Conservation (phyloP, 148 eudicot genomes). For the Nyssa sinensis region DNA sequence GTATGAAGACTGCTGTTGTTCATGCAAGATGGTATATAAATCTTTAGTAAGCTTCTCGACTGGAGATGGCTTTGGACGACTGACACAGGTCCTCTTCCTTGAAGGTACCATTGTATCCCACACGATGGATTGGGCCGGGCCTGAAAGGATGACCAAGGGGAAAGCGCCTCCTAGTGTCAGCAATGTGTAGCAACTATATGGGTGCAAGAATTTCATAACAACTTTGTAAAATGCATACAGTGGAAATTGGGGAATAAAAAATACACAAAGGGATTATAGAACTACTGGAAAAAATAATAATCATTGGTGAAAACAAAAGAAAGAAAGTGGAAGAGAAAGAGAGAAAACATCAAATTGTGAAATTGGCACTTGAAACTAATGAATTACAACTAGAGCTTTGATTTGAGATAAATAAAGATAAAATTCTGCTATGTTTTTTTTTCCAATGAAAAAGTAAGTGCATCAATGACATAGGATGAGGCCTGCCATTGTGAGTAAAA, state of each 20-base stretch:
- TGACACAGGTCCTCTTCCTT: slow-evolving; percentile 78
- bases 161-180: slow-evolving; percentile 5
- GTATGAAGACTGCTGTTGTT: slow-evolving; percentile 70
- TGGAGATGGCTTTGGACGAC: slow-evolving; percentile 71
- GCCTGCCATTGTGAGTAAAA: too few relatives aligned
- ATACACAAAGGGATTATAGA: background rate
- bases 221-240: background rate
- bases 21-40: slow-evolving; percentile 72
- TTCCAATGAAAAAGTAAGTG: background rate
- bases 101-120: slow-evolving; percentile 92
- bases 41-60: slow-evolving; percentile 94
- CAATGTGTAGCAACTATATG: background rate
- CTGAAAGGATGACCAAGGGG: slow-evolving; percentile 41
- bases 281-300: background rate
- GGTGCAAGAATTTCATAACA: background rate
- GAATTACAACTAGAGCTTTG: background rate
- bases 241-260: background rate
- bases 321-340: background rate
- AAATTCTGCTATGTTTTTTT: background rate
- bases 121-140: slow-evolving; percentile 70
- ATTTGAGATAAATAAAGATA: background rate
- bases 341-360: background rate
- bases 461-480: too few relatives aligned
- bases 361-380: background rate
- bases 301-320: background rate